Evolutionary conservation across 192 early-diverging fungal species (phyloP).

Genomic region (Rhizoclosmatium sp.): DNA sequence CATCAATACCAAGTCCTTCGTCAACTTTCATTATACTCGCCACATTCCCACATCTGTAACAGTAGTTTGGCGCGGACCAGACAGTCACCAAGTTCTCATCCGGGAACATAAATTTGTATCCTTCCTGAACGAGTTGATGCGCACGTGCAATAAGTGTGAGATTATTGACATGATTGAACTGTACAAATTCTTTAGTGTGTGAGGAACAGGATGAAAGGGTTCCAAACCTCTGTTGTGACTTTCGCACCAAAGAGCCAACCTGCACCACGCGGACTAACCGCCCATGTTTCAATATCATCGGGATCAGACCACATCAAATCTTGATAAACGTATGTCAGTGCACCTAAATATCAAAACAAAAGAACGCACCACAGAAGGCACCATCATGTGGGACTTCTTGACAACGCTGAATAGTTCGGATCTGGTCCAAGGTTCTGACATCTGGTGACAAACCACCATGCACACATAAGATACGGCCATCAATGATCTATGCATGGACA

Average conservation of each 20-base stretch:
- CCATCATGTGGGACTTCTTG: slow-evolving; percentile 96
- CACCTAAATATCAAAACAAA: background rate
- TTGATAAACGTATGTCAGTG: slow-evolving; percentile 44
- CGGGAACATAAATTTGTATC: slow-evolving; percentile 93
- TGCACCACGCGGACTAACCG: slow-evolving; percentile 88
- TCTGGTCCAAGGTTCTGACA: slow-evolving; percentile 91
- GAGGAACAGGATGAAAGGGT: background rate
- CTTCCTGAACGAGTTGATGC: slow-evolving; percentile 98
- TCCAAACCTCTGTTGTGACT: slow-evolving; percentile 85
- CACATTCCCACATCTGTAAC: slow-evolving; percentile 72
- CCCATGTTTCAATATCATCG: slow-evolving; percentile 93
- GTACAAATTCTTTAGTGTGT: slow-evolving; percentile 1
- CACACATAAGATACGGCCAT: slow-evolving; percentile 90
- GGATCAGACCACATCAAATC: slow-evolving; percentile 98
- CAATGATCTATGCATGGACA: slow-evolving; percentile 74
- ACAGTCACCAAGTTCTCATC: slow-evolving; percentile 94
- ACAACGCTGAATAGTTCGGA: slow-evolving; percentile 92
- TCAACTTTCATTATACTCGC: slow-evolving; percentile 67
- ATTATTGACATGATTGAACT: slow-evolving; percentile 94
- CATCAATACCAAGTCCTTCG: slow-evolving; percentile 76
- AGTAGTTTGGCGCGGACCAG: slow-evolving; percentile 87
- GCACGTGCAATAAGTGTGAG: slow-evolving; percentile 91
- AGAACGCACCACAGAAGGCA: slow-evolving; percentile 79
- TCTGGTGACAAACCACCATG: slow-evolving; percentile 94
- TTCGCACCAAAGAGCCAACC: slow-evolving; percentile 97